These are phyloP conservation scores for Strobilomyces echinocephalus DNA, from an alignment of 768 basidiomycete species.

Conservation along the genomic window DNA sequence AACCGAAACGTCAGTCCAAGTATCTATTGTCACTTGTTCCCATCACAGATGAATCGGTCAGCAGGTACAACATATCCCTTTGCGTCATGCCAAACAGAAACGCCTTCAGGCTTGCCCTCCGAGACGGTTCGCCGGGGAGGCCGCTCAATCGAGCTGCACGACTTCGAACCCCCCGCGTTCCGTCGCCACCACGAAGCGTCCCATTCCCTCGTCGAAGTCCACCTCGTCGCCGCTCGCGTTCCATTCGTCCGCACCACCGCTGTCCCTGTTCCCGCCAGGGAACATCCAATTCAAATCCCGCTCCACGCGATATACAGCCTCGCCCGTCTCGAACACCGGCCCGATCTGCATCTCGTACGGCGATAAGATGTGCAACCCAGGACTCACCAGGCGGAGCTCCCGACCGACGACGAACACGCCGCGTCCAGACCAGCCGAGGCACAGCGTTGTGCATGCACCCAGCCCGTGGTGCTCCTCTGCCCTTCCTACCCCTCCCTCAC, in stretches of 20 bases:
- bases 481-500: background rate
- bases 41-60: background rate
- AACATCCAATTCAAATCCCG: background rate
- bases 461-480: background rate
- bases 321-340: constrained; percentile 24
- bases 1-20: background rate
- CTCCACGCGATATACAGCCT: constrained; percentile 17
- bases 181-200: constrained; percentile 27
- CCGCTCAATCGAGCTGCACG: constrained; percentile 17
- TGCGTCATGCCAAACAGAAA: background rate
- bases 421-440: constrained; percentile 27
- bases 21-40: background rate
- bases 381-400: constrained; percentile 23
- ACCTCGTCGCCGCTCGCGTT: constrained; percentile 14
- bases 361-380: constrained; percentile 21
- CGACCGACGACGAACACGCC: constrained; percentile 24
- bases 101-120: background rate
- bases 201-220: constrained; percentile 31
- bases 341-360: constrained; percentile 29
- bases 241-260: background rate
- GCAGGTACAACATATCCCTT: background rate
- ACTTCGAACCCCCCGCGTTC: constrained; percentile 26
- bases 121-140: background rate
- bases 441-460: constrained; percentile 14
- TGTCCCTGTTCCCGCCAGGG: background rate